Evolutionary conservation across 2,329 filamentous ascomycete species (phyloP).

Genomic region (Xylogone sp.): DNA sequence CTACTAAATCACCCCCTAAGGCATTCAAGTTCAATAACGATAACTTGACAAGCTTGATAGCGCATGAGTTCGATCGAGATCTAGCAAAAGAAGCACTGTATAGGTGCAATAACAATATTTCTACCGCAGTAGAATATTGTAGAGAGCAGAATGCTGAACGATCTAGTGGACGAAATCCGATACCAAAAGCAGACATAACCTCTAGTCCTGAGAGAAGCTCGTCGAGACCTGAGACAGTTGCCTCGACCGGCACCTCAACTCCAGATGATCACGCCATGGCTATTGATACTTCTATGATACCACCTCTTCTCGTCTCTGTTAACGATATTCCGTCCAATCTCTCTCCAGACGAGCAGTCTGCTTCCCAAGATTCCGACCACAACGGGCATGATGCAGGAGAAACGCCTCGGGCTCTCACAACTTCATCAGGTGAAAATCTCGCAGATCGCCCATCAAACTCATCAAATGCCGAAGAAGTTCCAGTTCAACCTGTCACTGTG

Average conservation of each 20-base stretch:
- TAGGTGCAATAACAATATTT: slow-evolving; percentile 66
- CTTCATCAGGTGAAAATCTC: not conserved
- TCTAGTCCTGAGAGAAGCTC: slow-evolving; percentile 19
- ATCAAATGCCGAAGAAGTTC: slow-evolving; percentile 8
- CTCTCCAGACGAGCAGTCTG: not conserved
- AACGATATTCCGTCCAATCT: not conserved
- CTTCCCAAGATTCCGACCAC: not conserved
- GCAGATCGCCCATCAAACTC: not conserved
- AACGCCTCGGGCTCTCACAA: not conserved
- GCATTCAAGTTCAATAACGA: slow-evolving; percentile 49
- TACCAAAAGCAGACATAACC: slow-evolving; percentile 57
- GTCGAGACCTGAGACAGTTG: slow-evolving; percentile 26
- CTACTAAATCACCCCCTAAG: slow-evolving; percentile 33
- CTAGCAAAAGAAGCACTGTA: slow-evolving; percentile 78
- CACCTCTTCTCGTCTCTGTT: not conserved
- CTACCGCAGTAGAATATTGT: slow-evolving; percentile 71
- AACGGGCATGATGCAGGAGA: not conserved
- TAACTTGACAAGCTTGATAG: slow-evolving; percentile 33
- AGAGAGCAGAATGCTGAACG: slow-evolving; percentile 54
- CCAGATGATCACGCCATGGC: slow-evolving; percentile 22
- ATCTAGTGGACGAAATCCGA: slow-evolving; percentile 60
- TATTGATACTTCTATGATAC: slow-evolving; percentile 7
- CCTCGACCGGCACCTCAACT: slow-evolving; percentile 22
- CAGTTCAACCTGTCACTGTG: slow-evolving; percentile 47
- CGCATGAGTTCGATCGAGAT: slow-evolving; percentile 51